Base-by-base conservation (phyloP, 2,329 filamentous ascomycete genomes). In the Blastomyces parvus region DNA sequence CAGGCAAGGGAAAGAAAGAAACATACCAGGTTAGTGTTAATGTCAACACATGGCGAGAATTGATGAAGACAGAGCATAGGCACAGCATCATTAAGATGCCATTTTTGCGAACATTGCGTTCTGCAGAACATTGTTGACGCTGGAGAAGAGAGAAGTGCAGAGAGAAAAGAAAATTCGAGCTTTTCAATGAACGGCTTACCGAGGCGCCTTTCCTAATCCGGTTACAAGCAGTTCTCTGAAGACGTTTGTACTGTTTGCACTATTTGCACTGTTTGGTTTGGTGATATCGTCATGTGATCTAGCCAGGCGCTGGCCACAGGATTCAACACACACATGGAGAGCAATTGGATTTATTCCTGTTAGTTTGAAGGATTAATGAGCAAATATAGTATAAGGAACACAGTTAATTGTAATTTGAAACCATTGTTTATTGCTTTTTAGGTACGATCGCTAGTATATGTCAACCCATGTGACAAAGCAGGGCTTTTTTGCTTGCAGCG, bases 131-230 rank as follows among this genome's bases (percentile, higher is more conserved):
- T 66, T 64, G 64, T 66, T 63, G 61, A 66, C 52, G 67, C 65
- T 64, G 61, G 63, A 56, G 66, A 66, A 64, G 64, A 63, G 63
- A 67, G 68, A 64, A 62, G 64, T 40, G 65, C 52, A 66, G 67
- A 63, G 60, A 48, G 48, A 60, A 19, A 17, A 42, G 56, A 62
- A 68, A 69, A 69, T 69, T 68, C 66, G 67, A 68, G 67, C 62
- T 71, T 74, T 74, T 74, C 68, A 70, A 73, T 70, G 70, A 71
- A 63, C 55, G 62, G 66, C 69, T 70, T 67, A 66, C 72, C 73
- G 70, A 69, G 61, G 2, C 19, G 9, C 66, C 67, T 69, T 61
- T 36, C 65, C 44, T 6, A 6, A 62, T 65, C 5, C 9, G 59
- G 65, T n/a, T 65, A 66, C 60, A 44, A 14, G 61, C 66, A 40